Base-by-base conservation (phyloP, 257 asterid species). In the Ilex aquifolium region DNA sequence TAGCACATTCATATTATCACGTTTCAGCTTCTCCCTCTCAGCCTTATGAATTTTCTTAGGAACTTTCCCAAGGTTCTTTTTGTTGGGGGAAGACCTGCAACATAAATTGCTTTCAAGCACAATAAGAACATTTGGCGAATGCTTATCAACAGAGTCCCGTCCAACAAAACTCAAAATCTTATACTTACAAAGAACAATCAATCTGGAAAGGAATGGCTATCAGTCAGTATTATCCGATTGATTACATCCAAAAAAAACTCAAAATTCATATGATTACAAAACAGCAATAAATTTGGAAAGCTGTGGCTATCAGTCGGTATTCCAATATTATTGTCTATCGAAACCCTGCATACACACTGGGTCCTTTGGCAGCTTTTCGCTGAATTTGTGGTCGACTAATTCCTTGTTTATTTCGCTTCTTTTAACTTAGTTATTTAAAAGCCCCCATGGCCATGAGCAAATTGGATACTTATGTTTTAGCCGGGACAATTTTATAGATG, bases 11-110 rank as follows among this genome's bases (percentile, higher is more conserved):
- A 86, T 74, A 48, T 68, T 79, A 62, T 82, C 91, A 1, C 91
- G 85, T 57, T 86, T 86, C 74, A 69, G 72, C 80, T 83, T 86
- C 82, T 86, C 95, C 81, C 95, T 79, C 57, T 74, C 84, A 9
- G 95, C 88, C 69, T 86, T 83, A 66, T 81, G 79, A 60, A 72
- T 76, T 72, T 74, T 81, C 64, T 77, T 78, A 2, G 87, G 82
- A 59, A 69, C 72, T 63, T 81, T 83, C 21, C 65, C 76, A 14
- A 61, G 52, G 31, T 64, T 74, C 79, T 55, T 79, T 66, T 57
- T 79, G 16, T 80, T 66, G 68, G 65, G 54, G 55, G 53, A 65
- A 54, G 57, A 64, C 64, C 75, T 60, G 65, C 69, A 66, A 32
- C 53, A 61, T 56, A 31, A 15, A 44, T 17, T 30, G 11, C 58